Evolutionary conservation across 2,329 filamentous ascomycete genomes (phyloP), one percentile per base, ranked within the genome.

Genomic region (Neurospora sp.): DNA sequence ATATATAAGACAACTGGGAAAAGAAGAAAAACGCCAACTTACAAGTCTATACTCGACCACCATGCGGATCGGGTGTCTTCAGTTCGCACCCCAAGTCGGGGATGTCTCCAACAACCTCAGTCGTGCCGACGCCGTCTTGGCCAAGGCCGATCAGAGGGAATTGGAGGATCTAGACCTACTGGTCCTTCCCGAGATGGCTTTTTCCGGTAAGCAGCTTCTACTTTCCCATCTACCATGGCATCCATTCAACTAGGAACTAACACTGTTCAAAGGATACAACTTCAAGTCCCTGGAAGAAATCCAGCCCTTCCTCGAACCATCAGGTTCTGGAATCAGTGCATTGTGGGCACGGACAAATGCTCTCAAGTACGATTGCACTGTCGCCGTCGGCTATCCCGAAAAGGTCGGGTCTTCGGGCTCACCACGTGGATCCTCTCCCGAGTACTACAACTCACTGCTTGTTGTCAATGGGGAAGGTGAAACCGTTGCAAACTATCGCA

Each of bases 331-430:
- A 0, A 87, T 90, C 67, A 89, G 85, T 6, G 88, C 91, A 0
- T 78, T 89, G 38, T 96, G 92, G 92, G 91, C 91, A 0, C 82
- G 87, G 40, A 87, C 84, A 0, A 86, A 84, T 0, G 92, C 92
- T 0, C 81, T 87, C 19, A 88, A 88, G 74, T 84, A 91, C 76
- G 82, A 88, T 71, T 93, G 91, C 75, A 81, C 84, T 67, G 90
- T 95, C 0, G 86, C 87, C 0, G 87, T 88, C 1, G 92, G 92
- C 0, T 96, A 95, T 68, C 92, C 92, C 0, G 92, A 96, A 70
- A 87, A 85, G 73, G 85, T 85, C 1, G 87, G 88, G 67, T 74
- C 84, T 0, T 76, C 80, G 0, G 66, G 76, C 1, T 81, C 81
- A 37, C 86, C 84, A 83, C 85, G 86, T 0, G 78, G 83, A 0